Base-by-base conservation (phyloP, 352 stramenopile species). In the Globisporangium abappressorium region DNA sequence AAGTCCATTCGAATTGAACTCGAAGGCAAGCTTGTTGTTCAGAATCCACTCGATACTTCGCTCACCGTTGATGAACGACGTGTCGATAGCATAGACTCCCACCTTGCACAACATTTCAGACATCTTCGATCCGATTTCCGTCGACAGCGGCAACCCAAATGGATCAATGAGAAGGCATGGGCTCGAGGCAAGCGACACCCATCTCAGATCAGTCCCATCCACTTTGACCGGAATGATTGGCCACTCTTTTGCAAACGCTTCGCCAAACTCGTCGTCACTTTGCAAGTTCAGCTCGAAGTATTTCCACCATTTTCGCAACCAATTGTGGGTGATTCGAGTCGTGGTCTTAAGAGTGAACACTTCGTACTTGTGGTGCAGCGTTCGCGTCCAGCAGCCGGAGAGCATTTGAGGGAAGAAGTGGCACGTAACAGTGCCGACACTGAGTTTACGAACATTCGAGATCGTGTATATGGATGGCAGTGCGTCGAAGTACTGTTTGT, bases 251-350 rank as follows among this genome's bases (percentile, higher is more conserved):
- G 68, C 55, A 15, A 85, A 74, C 11, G 49, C 53, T 57, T 70
- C 54, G 3, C 64, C 71, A 5, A 81, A 41, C 22, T 72, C 69
- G 9, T 77, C 64, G 33, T 71, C 66, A 12, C 36, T 76, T 34
- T 63, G 43, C 63, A 90, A 59, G 1, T 73, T 74, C 38, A 65
- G 67, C 24, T 89, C 78, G 30, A 84, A 62, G 65, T 89, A 90
- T 38, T 62, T 70, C 82, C 82, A 91, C 46, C 85, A 66, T 11
- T 80, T 66, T 9, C 66, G 69, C 34, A 88, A 49, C 82, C 82
- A 91, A n/a, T 84, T 70, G 22, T 73, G 57, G 9, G 34, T 78
- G 26, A 73, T 36, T 63, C 61, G 66, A 20, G 22, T 30, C 15
- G 60, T 66, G 26, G 64, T 34, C 6, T 75, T 28, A 57, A 86